Conservation (phyloP, 1,284 basidiomycete species). For the Trametes polyzona region DNA sequence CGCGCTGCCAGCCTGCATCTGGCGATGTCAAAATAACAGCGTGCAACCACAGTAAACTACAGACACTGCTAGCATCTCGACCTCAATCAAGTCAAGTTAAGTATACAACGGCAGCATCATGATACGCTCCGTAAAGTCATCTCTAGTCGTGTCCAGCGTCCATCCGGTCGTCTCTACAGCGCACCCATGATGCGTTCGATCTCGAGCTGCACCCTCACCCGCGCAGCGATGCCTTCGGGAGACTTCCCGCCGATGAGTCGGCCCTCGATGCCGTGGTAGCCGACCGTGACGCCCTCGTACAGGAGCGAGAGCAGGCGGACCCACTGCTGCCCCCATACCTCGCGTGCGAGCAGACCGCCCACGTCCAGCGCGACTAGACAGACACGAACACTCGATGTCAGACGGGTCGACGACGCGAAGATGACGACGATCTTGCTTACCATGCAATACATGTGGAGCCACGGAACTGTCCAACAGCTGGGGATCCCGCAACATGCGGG, state of each 20-base stretch:
- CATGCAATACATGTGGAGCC: conserved; percentile 67
- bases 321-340: conserved; percentile 80
- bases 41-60: not conserved
- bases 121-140: conserved; percentile 1
- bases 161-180: conserved; percentile 5
- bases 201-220: conserved; percentile 62
- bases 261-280: conserved; percentile 44
- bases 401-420: not conserved
- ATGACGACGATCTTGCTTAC: conserved; percentile 46
- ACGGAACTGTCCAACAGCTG: conserved; percentile 56
- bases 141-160: not conserved
- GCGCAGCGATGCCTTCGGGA: conserved; percentile 61
- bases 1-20: too few relatives aligned
- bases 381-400: conserved; percentile 22
- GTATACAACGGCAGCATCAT: conserved; percentile 1
- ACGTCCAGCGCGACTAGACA: conserved; percentile 76
- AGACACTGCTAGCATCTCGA: too few relatives aligned
- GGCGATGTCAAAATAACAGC: too few relatives aligned
- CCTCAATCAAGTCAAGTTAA: too few relatives aligned
- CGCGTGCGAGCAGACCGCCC: conserved; percentile 60
- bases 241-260: conserved; percentile 57
- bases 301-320: conserved; percentile 74
- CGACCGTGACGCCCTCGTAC: conserved; percentile 62
- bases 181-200: conserved; percentile 61
- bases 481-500: conserved; percentile 57